Percentiles rank a stretch among this genome's conserved stretches.
phyloP scores from a whole-genome alignment of 208 protist genomes.

The Trypanosoma melophagium region DNA sequence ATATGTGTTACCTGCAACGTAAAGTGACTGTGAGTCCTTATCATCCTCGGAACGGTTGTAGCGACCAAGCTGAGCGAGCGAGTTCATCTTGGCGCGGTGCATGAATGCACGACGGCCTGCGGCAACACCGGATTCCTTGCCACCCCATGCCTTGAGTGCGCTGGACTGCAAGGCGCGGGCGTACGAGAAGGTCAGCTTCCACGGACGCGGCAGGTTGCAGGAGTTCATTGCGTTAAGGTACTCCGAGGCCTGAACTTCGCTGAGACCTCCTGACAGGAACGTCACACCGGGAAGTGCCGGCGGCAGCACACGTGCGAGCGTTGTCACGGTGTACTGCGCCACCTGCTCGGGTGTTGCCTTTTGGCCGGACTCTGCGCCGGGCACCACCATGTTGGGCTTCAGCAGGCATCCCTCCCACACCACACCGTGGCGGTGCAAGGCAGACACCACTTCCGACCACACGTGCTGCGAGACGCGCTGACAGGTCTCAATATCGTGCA shows the following conservation, averaged over 20 bases:
- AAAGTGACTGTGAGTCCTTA: slow-evolving; percentile 74
- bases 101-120: slow-evolving; percentile 61
- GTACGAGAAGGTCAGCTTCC: slow-evolving; percentile 95
- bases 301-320: slow-evolving; percentile 92
- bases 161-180: slow-evolving; percentile 94
- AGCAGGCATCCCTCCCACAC: slow-evolving; percentile 94
- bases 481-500: slow-evolving; percentile 90
- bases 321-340: slow-evolving; percentile 85
- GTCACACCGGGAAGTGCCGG: slow-evolving; percentile 92
- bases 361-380: slow-evolving; percentile 74
- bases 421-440: slow-evolving; percentile 94
- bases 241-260: slow-evolving; percentile 93
- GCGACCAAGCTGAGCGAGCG: slow-evolving; percentile 66
- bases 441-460: slow-evolving; percentile 67
- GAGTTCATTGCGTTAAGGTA: slow-evolving; percentile 97
- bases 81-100: slow-evolving; percentile 87
- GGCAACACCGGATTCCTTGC: slow-evolving; percentile 74
- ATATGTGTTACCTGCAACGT: slow-evolving; percentile 87
- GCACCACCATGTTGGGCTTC: slow-evolving; percentile 98
- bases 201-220: slow-evolving; percentile 60
- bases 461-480: slow-evolving; percentile 86
- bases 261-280: slow-evolving; percentile 96
- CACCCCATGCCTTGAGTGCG: slow-evolving; percentile 91
- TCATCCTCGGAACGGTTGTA: slow-evolving; percentile 81
- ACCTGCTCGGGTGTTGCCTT: slow-evolving; percentile 81